These are phyloP conservation scores for Mentha longifolia DNA, from an alignment of 257 asterid species.

Conservation along the genomic window DNA sequence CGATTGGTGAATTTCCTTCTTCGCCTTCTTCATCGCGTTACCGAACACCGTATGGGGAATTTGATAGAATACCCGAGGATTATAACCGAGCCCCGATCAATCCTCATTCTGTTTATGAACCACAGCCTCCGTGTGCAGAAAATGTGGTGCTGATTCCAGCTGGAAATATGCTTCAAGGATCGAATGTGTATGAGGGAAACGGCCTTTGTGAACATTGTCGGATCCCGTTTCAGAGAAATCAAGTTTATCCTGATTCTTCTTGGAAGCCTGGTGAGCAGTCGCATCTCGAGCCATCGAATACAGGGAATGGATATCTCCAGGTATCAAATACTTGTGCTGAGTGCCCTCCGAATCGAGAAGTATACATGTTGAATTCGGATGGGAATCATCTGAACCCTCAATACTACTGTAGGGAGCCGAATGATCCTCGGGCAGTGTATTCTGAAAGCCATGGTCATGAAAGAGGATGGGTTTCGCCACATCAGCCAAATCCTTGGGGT, in stretches of 20 bases:
- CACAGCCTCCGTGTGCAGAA: conserved; percentile 65
- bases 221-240: conserved; percentile 65
- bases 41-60: conserved; percentile 67
- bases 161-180: conserved; percentile 63
- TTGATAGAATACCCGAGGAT: conserved; percentile 72
- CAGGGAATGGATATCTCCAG: conserved; percentile 72
- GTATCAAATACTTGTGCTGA: conserved; percentile 65
- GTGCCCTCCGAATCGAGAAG: conserved; percentile 75
- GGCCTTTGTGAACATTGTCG: conserved; percentile 68
- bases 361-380: conserved; percentile 56
- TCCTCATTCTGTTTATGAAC: conserved; percentile 60
- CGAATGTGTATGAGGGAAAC: conserved; percentile 65
- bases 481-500: conserved; percentile 56
- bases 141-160: conserved; percentile 58
- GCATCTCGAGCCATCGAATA: conserved; percentile 54
- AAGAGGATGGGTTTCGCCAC: conserved; percentile 76
- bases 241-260: conserved; percentile 56
- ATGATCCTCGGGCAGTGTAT: conserved; percentile 61
- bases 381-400: conserved; percentile 56
- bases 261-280: conserved; percentile 71
- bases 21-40: conserved; percentile 85
- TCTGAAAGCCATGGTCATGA: conserved; percentile 61
- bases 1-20: conserved; percentile 65
- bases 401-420: conserved; percentile 63
- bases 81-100: conserved; percentile 52